phyloP scores from a whole-genome alignment of 441 rosid genomes.

The Viola pubescens region DNA sequence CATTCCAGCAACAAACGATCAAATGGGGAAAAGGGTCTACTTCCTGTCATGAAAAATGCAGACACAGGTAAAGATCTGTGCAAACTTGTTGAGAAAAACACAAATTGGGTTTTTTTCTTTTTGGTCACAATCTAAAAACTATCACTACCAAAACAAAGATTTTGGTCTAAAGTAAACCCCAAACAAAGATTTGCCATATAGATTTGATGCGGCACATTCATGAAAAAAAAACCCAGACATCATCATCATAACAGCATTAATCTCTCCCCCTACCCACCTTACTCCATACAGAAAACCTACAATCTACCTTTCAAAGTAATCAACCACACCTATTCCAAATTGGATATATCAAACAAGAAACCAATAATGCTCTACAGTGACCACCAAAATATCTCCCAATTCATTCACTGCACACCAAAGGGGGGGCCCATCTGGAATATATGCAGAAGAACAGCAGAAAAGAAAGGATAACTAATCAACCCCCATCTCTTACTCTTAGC shows the following conservation, averaged over 20 bases:
- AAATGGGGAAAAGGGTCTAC: conserved; percentile 2
- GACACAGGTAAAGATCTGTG: neutral
- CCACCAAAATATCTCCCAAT: conserved; percentile 22
- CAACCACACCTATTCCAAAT: conserved; percentile 14
- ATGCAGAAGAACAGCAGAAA: neutral
- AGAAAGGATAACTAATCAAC: conserved; percentile 16
- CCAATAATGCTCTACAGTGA: conserved; percentile 18
- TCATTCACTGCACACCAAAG: conserved; percentile 13
- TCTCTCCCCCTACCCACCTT: neutral
- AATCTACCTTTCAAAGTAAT: conserved; percentile 15
- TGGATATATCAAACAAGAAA: conserved; percentile 11
- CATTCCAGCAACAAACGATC: neutral
- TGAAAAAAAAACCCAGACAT: too few relatives aligned
- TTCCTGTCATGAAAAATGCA: neutral
- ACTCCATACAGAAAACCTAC: conserved; percentile 1
- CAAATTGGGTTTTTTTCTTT: conserved; percentile 10
- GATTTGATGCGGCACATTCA: too few relatives aligned
- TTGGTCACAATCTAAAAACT: neutral
- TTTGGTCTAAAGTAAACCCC: neutral
- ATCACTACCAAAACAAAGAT: conserved; percentile 8
- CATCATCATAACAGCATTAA: neutral
- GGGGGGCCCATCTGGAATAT: conserved; percentile 26
- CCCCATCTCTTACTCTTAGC: neutral
- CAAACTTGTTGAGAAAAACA: conserved; percentile 15
- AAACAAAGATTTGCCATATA: too few relatives aligned